A percentile compares a stretch with the other conserved stretches of the same genome.
Conservation (phyloP, 2,329 filamentous ascomycete species). For the Colletotrichum agaves region DNA sequence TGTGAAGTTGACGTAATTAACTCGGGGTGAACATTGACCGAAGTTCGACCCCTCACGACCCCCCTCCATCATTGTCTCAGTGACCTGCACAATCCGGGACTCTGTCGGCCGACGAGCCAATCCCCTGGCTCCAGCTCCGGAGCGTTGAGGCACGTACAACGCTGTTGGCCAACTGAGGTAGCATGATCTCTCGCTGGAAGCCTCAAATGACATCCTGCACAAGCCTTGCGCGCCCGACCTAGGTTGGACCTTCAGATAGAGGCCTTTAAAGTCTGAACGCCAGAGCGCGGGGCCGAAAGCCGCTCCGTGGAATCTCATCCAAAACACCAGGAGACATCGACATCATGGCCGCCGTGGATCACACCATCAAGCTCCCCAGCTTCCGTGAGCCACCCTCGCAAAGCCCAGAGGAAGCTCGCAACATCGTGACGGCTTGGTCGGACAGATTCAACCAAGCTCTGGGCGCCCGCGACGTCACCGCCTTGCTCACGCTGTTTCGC, state of each 20-base stretch:
- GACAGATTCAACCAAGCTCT: neutral
- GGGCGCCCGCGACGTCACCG: neutral
- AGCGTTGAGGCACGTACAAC: slow-evolving; percentile 9
- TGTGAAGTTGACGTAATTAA: neutral
- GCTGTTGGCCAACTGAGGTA: neutral
- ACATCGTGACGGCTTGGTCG: slow-evolving; percentile 6
- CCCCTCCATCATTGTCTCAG: slow-evolving; percentile 1
- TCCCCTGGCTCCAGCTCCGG: neutral
- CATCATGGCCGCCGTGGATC: slow-evolving; percentile 1
- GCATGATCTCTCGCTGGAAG: neutral
- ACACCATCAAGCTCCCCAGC: slow-evolving; percentile 13
- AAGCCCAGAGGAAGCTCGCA: slow-evolving; percentile 1
- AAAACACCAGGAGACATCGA: too few relatives aligned
- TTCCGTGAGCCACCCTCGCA: slow-evolving; percentile 15
- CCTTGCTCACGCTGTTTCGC: slow-evolving; percentile 48
- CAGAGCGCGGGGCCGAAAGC: neutral
- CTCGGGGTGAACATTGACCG: slow-evolving; percentile 1
- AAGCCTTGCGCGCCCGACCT: neutral
- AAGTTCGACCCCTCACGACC: neutral
- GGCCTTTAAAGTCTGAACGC: neutral
- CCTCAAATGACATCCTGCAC: too few relatives aligned
- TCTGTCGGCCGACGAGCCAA: neutral
- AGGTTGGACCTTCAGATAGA: neutral
- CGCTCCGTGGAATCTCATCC: neutral
- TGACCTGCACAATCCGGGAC: slow-evolving; percentile 1